A percentile compares a stretch with the other conserved stretches of the same genome.
Conservation (phyloP, 2,329 filamentous ascomycete genomes). For the Diplodia corticola region DNA sequence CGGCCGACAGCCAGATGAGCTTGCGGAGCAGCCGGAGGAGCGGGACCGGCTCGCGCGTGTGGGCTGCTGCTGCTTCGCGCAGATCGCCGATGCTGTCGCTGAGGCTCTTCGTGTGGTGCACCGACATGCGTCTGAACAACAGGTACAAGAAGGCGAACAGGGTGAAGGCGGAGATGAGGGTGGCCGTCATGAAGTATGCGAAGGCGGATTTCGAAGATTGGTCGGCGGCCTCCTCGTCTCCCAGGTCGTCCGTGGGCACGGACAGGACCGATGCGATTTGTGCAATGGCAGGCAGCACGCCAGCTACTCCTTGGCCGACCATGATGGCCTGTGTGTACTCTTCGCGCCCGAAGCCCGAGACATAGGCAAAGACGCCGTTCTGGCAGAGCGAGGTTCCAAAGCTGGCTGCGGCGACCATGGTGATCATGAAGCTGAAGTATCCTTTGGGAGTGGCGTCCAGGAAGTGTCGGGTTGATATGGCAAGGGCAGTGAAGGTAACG, state of each 20-base stretch:
- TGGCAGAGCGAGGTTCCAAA: slow-evolving; percentile 83
- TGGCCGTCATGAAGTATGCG: slow-evolving; percentile 87
- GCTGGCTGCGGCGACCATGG: slow-evolving; percentile 78
- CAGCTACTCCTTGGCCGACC: slow-evolving; percentile 88
- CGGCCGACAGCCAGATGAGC: slow-evolving; percentile 73
- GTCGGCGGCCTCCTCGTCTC: slow-evolving; percentile 36
- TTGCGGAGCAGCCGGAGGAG: slow-evolving; percentile 71
- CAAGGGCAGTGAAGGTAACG: slow-evolving; percentile 73
- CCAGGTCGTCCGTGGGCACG: slow-evolving; percentile 46
- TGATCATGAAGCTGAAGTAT: slow-evolving; percentile 81
- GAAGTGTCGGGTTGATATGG: slow-evolving; percentile 73
- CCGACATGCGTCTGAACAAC: slow-evolving; percentile 53
- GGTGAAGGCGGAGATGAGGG: slow-evolving; percentile 68
- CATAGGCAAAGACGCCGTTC: slow-evolving; percentile 92
- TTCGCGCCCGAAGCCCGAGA: slow-evolving; percentile 76
- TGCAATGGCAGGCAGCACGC: slow-evolving; percentile 82
- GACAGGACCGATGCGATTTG: slow-evolving; percentile 82
- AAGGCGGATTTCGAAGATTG: slow-evolving; percentile 71
- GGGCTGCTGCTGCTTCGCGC: neutral
- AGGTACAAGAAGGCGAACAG: slow-evolving; percentile 75
- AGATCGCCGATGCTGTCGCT: slow-evolving; percentile 21
- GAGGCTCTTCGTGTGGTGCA: slow-evolving; percentile 29
- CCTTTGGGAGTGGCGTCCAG: slow-evolving; percentile 59
- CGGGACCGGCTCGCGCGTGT: slow-evolving; percentile 53
- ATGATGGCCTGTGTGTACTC: slow-evolving; percentile 97